A percentile compares a stretch with the other conserved stretches of the same genome.
Conservation (phyloP, 164 flowering plant genomes). For the Dillenia turbinata region DNA sequence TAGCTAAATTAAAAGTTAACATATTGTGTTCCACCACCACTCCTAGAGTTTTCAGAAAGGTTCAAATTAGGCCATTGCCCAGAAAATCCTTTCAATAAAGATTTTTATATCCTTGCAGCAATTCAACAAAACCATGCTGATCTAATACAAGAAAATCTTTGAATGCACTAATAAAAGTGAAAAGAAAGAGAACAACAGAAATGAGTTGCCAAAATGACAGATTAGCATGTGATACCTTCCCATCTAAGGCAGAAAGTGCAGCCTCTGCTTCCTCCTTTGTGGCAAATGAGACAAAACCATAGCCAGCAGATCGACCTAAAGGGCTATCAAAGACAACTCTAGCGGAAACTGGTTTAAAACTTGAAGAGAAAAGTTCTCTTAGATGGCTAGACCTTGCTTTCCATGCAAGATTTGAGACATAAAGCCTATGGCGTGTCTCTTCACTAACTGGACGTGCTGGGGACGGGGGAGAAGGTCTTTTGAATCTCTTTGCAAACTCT, state of each 20-base stretch:
- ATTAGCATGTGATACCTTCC: conserved; percentile 51
- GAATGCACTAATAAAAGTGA: too few relatives aligned
- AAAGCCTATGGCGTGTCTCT: conserved; percentile 67
- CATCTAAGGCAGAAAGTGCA: conserved; percentile 66
- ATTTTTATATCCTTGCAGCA: too few relatives aligned
- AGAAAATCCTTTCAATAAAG: too few relatives aligned
- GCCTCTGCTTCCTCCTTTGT: conserved; percentile 82
- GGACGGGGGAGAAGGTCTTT: conserved; percentile 51
- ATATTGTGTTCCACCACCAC: too few relatives aligned
- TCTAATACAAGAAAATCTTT: too few relatives aligned
- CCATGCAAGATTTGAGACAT: conserved; percentile 85
- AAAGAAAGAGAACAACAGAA: neutral
- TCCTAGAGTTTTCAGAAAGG: too few relatives aligned
- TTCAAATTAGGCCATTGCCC: too few relatives aligned
- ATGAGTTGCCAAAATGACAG: neutral
- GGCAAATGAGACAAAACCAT: conserved; percentile 82
- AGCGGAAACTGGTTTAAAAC: conserved; percentile 55
- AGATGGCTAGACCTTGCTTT: conserved; percentile 72
- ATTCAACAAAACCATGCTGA: too few relatives aligned
- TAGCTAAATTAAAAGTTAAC: too few relatives aligned
- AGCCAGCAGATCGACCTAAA: conserved; percentile 69
- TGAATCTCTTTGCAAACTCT: conserved; percentile 62
- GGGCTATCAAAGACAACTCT: conserved; percentile 70
- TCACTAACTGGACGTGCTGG: conserved; percentile 25
- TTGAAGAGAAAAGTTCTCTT: conserved; percentile 59